Base-by-base conservation (phyloP, 768 basidiomycete species). In the Russula brevipes region DNA sequence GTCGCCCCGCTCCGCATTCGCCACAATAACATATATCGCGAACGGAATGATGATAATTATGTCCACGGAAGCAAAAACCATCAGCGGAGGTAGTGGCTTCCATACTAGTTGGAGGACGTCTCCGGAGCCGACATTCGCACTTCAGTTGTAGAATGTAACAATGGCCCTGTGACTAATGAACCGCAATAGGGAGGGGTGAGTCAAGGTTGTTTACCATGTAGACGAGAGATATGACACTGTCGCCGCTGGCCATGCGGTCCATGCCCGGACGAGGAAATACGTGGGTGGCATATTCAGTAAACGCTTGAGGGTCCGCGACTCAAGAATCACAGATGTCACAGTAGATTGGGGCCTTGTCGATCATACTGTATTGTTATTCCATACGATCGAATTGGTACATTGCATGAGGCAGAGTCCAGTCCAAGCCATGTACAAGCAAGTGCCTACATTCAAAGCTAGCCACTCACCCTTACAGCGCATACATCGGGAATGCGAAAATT, bases 351-450 rank as follows among this genome's bases (percentile, higher is more conserved):
- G 74, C 73, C 17, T 63, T 66, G 59, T 85, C 77, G 11, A 78
- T 76, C 9, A 79, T 78, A 69, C 81, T 86, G 38, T 80, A 69
- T 81, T 86, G 38, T 80, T 76, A 61, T 76, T 77, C 91, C 91
- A 94, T n/a, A 91, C 70, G 49, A 90, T 74, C 3, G 85, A 80
- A 74, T 92, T 87, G 67, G 91, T 73, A 69, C 82, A 85, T 57
- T 78, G 50, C 5, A 51, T 9, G 7, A 51, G 31, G 33, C 50
- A 51, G 16, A 70, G 24, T 1, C 79, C 82, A 14, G 79, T 78
- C 90, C 89, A 4, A n/a, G n/a, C n/a, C n/a, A n/a, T n/a, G n/a
- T n/a, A n/a, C n/a, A n/a, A n/a, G n/a, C n/a, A n/a, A n/a, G n/a
- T n/a, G n/a, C n/a, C n/a, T n/a, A n/a, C n/a, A n/a, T n/a, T n/a